A percentile compares a stretch with the other conserved stretches of the same genome.
Evolutionary conservation across 2,329 filamentous ascomycete species (phyloP).

Genomic region (Colletotrichum limetticola): DNA sequence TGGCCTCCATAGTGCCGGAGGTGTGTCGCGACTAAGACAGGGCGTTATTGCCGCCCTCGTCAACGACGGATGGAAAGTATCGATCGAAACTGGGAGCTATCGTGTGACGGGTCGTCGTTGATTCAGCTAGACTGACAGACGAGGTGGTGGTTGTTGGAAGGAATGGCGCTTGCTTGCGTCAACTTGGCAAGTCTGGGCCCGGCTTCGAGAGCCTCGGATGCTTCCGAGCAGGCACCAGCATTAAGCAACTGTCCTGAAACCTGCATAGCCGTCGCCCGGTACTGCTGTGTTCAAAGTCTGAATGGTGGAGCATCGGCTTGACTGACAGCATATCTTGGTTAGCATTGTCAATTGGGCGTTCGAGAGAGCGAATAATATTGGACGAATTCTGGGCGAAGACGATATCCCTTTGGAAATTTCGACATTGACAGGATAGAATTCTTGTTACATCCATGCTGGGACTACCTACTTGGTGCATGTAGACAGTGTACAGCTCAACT

Average conservation of each 20-base stretch:
- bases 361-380: neutral
- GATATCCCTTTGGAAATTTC: neutral
- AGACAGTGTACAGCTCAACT: neutral
- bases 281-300: neutral
- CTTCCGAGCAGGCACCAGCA: constrained; percentile 21
- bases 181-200: neutral
- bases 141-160: neutral
- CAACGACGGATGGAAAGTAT: constrained; percentile 85
- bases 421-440: neutral
- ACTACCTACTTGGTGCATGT: neutral
- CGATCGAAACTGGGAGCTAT: constrained; percentile 77
- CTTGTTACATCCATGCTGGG: neutral
- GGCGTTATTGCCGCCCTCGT: constrained; percentile 82
- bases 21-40: constrained; percentile 79
- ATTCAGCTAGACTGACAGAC: constrained; percentile 19
- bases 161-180: constrained; percentile 5
- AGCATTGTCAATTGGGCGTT: neutral
- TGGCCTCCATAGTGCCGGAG: constrained; percentile 81
- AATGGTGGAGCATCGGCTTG: neutral
- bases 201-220: neutral
- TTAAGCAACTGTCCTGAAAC: neutral
- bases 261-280: neutral
- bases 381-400: neutral
- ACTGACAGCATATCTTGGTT: neutral
- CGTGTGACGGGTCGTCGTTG: constrained; percentile 70